phyloP scores from a whole-genome alignment of 2,329 filamentous ascomycete species.

The Cytospora piceae region DNA sequence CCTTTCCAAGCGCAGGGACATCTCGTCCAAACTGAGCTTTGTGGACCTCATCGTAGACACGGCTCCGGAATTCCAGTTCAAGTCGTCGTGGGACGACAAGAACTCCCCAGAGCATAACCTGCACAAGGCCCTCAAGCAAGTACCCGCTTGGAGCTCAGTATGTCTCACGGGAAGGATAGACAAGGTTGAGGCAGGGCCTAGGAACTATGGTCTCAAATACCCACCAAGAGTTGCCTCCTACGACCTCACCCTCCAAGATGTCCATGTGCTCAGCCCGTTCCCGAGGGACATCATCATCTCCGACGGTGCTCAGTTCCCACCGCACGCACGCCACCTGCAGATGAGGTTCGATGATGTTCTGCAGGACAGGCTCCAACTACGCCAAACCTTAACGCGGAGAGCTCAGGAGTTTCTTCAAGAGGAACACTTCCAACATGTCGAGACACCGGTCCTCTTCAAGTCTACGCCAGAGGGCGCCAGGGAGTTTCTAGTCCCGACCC shows the following conservation, averaged over 20 bases:
- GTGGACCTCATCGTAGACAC: constrained; percentile 53
- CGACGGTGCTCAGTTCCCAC: constrained; percentile 72
- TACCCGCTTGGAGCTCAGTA: constrained; percentile 58
- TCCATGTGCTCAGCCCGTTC: constrained; percentile 73
- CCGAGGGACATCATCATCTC: constrained; percentile 77
- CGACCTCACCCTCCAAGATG: constrained; percentile 64
- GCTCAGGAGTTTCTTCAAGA: constrained; percentile 58
- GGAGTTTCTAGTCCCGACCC: constrained; percentile 91
- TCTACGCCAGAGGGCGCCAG: constrained; percentile 94
- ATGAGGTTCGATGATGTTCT: constrained; percentile 74
- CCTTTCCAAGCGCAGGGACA: constrained; percentile 67
- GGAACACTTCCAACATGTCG: constrained; percentile 74
- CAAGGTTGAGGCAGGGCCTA: constrained; percentile 31
- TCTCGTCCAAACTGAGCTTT: constrained; percentile 73
- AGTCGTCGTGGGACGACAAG: constrained; percentile 45
- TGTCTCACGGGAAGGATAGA: constrained; percentile 47
- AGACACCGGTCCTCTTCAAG: constrained; percentile 95
- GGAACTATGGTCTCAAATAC: constrained; percentile 25
- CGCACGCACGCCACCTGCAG: constrained; percentile 79
- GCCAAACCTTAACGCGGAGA: constrained; percentile 61
- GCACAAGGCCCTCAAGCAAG: constrained; percentile 49
- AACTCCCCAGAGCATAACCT: constrained; percentile 40
- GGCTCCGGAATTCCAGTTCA: constrained; percentile 44
- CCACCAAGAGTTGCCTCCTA: constrained; percentile 33
- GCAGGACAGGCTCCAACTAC: constrained; percentile 69